Conservation (phyloP, 805 yeast genomes). For the Cyberlindnera maclurae region DNA sequence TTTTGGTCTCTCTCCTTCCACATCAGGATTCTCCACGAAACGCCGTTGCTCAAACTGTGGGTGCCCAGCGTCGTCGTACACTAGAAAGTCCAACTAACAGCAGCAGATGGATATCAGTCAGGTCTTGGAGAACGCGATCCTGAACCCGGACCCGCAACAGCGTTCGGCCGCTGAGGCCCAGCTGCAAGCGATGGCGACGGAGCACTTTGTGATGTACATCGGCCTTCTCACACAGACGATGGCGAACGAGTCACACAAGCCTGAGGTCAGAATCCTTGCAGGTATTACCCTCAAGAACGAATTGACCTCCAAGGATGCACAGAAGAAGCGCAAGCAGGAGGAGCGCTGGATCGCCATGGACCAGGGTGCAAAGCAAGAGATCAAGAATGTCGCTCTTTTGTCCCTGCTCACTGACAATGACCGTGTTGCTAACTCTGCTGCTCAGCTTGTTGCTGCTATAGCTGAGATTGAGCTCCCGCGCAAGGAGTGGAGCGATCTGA, state of each 20-base stretch:
- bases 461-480: slow-evolving; percentile 93
- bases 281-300: slow-evolving; percentile 84
- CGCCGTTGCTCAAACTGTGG: no score
- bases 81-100: no score
- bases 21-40: no score
- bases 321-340: slow-evolving; percentile 50
- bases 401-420: slow-evolving; percentile 61
- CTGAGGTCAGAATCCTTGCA: slow-evolving; percentile 88
- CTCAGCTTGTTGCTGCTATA: slow-evolving; percentile 92
- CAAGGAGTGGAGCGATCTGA: slow-evolving; percentile 82
- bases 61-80: background rate
- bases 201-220: slow-evolving; percentile 70
- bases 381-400: slow-evolving; percentile 57
- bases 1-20: no score
- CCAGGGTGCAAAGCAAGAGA: slow-evolving; percentile 44
- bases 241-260: slow-evolving; percentile 52
- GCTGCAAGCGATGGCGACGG: slow-evolving; percentile 61
- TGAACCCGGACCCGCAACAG: slow-evolving; percentile 55
- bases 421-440: slow-evolving; percentile 80
- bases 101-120: slow-evolving; percentile 48
- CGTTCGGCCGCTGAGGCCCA: slow-evolving; percentile 77
- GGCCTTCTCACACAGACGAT: slow-evolving; percentile 64
- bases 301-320: slow-evolving; percentile 70
- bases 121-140: slow-evolving; percentile 73
- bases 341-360: slow-evolving; percentile 72